Conservation (phyloP, 140 eudicot genomes). For the Anethum foeniculum region DNA sequence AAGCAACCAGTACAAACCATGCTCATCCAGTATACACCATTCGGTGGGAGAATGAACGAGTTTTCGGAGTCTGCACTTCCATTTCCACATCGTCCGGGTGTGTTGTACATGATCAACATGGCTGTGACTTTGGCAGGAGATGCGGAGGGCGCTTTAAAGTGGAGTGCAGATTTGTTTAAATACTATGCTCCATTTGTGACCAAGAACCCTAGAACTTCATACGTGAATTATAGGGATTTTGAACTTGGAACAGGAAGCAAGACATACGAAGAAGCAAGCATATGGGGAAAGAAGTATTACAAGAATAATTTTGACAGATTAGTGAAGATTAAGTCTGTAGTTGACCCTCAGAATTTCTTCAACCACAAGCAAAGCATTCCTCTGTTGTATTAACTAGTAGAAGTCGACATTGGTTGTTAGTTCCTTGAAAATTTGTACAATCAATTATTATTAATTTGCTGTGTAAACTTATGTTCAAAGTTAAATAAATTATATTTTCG, state of each 20-base stretch:
- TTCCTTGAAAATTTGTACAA: not conserved
- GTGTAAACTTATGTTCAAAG: not conserved
- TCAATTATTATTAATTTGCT: not conserved
- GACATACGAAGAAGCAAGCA: constrained; percentile 13
- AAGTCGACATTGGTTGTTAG: not conserved
- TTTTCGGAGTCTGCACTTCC: constrained; percentile 14
- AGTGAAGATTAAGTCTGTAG: constrained; percentile 13
- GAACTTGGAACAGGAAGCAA: constrained; percentile 18
- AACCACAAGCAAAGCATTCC: constrained; percentile 14
- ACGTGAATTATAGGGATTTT: constrained; percentile 18
- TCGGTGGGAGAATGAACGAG: constrained; percentile 24
- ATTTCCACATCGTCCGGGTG: constrained; percentile 8
- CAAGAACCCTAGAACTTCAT: constrained; percentile 16
- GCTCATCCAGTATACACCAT: constrained; percentile 4
- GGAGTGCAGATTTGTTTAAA: not conserved
- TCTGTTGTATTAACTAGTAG: not conserved
- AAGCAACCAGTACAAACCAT: constrained; percentile 3
- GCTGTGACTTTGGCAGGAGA: not conserved
- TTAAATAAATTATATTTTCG: no score
- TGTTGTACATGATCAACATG: constrained; percentile 10
- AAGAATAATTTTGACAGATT: constrained; percentile 7
- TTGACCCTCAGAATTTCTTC: constrained; percentile 10
- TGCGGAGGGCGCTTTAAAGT: not conserved
- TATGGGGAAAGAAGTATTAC: constrained; percentile 12
- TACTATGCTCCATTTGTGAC: constrained; percentile 13